Percentiles rank a stretch among this genome's conserved stretches.
Evolutionary conservation across 371 early-diverging fungal species (phyloP).

Genomic region (Blakeslea trispora): DNA sequence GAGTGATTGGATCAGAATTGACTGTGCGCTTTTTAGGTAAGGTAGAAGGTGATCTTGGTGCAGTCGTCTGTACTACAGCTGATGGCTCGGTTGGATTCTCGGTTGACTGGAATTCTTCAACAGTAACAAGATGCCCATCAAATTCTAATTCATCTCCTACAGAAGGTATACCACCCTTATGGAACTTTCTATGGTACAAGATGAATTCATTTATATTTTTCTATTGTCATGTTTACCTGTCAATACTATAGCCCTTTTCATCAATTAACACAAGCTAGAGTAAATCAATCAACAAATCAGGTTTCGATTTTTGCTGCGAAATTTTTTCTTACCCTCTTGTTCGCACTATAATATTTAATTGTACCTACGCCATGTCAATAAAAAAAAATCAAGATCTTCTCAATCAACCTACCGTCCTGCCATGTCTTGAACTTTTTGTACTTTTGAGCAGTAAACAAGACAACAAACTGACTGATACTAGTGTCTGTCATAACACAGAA

Average conservation of each 20-base stretch:
- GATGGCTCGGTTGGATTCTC: not conserved
- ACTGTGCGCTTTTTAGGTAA: constrained; percentile 12
- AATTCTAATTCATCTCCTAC: constrained; percentile 66
- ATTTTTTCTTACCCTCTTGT: constrained; percentile 38
- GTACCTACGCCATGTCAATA: constrained; percentile 27
- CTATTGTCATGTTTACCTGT: constrained; percentile 27
- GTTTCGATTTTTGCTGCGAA: not conserved
- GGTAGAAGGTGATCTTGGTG: too few species aligned
- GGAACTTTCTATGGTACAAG: constrained; percentile 48
- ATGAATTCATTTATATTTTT: not conserved
- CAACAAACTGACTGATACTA: constrained; percentile 25
- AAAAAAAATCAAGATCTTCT: not conserved
- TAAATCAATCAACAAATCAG: not conserved
- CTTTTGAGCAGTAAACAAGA: constrained; percentile 62
- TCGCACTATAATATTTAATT: constrained; percentile 45
- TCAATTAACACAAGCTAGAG: constrained; percentile 44
- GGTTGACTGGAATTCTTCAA: constrained; percentile 36
- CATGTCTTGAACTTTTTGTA: constrained; percentile 64
- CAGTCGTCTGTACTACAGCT: too few species aligned
- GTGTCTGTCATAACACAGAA: constrained; percentile 33
- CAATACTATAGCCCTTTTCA: constrained; percentile 53
- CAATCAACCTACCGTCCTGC: constrained; percentile 55
- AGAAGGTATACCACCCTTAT: constrained; percentile 37
- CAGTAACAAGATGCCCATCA: constrained; percentile 58
- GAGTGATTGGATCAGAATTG: constrained; percentile 7